Percentiles rank a stretch among this genome's conserved stretches.
Conservation (phyloP, 116 monocot species). For the Posidonia oceanica region DNA sequence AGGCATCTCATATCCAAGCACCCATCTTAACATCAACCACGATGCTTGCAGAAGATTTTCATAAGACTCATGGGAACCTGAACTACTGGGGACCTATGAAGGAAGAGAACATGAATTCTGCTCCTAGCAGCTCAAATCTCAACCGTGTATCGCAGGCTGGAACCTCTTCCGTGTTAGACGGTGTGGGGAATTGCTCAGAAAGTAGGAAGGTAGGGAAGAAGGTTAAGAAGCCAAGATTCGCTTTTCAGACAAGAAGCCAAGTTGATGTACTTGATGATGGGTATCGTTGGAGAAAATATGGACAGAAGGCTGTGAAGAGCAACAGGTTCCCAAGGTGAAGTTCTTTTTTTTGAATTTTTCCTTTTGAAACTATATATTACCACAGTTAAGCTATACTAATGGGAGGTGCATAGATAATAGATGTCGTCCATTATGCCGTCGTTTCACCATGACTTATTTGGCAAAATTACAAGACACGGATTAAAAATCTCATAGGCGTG, state of each 20-base stretch:
- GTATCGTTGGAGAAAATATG: slow-evolving; percentile 26
- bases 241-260: slow-evolving; percentile 16
- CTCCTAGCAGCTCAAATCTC: no score
- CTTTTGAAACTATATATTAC: background rate
- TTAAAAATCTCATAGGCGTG: no score
- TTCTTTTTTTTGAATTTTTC: background rate
- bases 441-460: no score
- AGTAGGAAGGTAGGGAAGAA: background rate
- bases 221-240: slow-evolving; percentile 14
- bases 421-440: no score
- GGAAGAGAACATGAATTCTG: background rate
- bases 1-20: no score
- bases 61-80: background rate
- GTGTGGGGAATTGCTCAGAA: background rate
- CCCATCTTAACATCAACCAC: no score
- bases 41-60: no score
- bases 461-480: no score
- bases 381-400: no score
- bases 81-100: background rate
- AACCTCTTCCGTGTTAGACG: background rate
- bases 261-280: slow-evolving; percentile 23
- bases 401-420: no score
- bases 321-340: slow-evolving; percentile 17
- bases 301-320: slow-evolving; percentile 25
- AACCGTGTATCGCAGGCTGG: background rate